Percentiles rank a stretch among this genome's conserved stretches.
phyloP scores from a whole-genome alignment of 305 asterid genomes.

The Solanum hybrid region DNA sequence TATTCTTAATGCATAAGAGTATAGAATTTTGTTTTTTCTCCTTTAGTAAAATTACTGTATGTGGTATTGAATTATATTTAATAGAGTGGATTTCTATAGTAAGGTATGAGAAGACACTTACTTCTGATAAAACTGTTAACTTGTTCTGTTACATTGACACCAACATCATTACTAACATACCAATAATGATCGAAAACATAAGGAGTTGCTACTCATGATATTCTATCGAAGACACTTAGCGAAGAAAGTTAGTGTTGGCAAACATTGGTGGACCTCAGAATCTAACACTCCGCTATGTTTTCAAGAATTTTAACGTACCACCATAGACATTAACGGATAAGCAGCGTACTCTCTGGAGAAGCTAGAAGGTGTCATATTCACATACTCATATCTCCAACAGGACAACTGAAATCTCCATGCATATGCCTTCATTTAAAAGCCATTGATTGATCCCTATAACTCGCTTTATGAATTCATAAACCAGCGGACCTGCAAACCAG shows the following conservation, averaged over 20 bases:
- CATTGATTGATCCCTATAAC: background rate
- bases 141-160: background rate
- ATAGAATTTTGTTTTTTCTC: background rate
- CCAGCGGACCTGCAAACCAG: background rate
- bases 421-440: background rate
- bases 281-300: background rate
- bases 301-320: background rate
- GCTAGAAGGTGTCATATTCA: background rate
- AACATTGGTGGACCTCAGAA: background rate
- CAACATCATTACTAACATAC: background rate
- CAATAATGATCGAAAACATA: background rate
- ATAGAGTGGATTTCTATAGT: background rate
- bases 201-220: background rate
- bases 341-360: background rate
- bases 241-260: background rate
- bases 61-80: conserved; percentile 2
- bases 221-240: background rate
- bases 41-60: background rate
- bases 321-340: background rate
- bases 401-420: background rate
- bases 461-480: background rate
- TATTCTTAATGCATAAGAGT: background rate
- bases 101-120: background rate
- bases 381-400: background rate
- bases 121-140: background rate